These are phyloP conservation scores for Durotheca rogersii DNA, from an alignment of 495 filamentous ascomycete species.

Conservation along the genomic window DNA sequence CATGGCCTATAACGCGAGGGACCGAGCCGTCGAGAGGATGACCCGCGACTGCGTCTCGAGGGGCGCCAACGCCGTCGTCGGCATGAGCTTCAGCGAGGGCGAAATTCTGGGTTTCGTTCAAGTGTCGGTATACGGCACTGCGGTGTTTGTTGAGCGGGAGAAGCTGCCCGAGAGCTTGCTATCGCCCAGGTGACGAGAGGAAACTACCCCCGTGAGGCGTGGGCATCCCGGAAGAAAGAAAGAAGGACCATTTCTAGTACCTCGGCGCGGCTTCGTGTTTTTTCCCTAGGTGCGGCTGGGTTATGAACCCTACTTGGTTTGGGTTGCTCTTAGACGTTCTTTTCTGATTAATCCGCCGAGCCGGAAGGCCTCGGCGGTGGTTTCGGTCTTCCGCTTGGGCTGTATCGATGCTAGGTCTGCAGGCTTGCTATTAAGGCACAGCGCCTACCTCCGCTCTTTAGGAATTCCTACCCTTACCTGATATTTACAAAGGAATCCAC, in stretches of 20 bases:
- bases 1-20: constrained; percentile 24
- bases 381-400: background rate
- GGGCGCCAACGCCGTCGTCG: constrained; percentile 27
- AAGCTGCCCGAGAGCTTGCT: constrained; percentile 18
- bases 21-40: constrained; percentile 28
- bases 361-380: background rate
- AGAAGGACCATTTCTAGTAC: no score
- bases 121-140: constrained; percentile 26
- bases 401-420: no score
- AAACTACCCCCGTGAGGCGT: no score
- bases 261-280: background rate
- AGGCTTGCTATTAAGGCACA: no score
- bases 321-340: background rate
- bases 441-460: background rate
- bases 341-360: background rate
- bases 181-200: constrained; percentile 9
- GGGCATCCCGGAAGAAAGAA: no score
- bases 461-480: background rate
- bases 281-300: background rate
- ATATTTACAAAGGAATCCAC: background rate
- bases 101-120: constrained; percentile 27
- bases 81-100: constrained; percentile 17
- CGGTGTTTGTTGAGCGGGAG: constrained; percentile 27
- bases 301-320: background rate
- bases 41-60: constrained; percentile 23